phyloP scores from a whole-genome alignment of 2,329 filamentous ascomycete genomes.

The Colletotrichum musae region DNA sequence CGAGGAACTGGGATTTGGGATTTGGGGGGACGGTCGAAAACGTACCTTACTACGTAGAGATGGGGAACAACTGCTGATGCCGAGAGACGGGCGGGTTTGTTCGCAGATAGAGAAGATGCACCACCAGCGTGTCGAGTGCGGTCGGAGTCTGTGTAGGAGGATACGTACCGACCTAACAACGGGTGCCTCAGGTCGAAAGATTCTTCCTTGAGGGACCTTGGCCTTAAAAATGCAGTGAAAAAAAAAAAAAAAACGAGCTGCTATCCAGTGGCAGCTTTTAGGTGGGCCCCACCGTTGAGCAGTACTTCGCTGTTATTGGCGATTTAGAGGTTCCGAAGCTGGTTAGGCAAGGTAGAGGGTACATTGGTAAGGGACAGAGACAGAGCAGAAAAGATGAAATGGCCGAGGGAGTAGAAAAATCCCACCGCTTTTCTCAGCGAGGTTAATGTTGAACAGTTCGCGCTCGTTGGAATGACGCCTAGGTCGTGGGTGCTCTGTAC shows the following conservation, averaged over 20 bases:
- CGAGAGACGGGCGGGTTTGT: no score
- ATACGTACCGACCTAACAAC: not conserved
- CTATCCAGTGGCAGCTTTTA: not conserved
- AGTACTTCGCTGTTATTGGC: not conserved
- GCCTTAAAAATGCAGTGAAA: not conserved
- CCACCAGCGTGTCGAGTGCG: no score
- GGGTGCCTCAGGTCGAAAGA: not conserved
- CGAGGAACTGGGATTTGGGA: no score
- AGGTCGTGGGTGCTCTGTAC: no score
- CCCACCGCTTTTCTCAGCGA: constrained; percentile 16
- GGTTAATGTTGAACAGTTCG: no score
- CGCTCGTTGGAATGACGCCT: no score
- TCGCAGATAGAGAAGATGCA: no score
- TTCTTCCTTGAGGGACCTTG: not conserved
- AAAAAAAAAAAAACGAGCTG: not conserved
- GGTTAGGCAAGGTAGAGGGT: no score
- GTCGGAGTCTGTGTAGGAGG: not conserved
- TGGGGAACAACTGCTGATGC: no score
- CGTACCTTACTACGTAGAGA: no score
- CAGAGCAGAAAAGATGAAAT: not conserved
- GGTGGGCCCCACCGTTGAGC: not conserved
- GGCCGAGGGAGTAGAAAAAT: not conserved
- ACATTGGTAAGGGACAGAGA: not conserved
- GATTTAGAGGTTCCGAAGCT: no score
- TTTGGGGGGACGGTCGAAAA: no score